A percentile compares a stretch with the other conserved stretches of the same genome.
Conservation (phyloP, 176 grass and related monocot species). For the Oryza glumipatula region DNA sequence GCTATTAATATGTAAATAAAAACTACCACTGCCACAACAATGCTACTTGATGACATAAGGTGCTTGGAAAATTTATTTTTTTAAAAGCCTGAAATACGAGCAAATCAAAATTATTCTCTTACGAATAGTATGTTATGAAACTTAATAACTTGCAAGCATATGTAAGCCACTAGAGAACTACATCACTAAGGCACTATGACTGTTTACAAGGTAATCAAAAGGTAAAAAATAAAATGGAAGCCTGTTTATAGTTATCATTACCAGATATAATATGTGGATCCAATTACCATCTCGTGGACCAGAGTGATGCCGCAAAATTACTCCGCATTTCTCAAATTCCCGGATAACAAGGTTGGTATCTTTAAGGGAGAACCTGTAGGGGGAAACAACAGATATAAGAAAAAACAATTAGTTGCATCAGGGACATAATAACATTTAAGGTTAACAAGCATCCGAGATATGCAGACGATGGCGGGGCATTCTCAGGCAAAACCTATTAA, state of each 20-base stretch:
- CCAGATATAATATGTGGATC: slow-evolving; percentile 96
- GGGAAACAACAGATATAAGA: background rate
- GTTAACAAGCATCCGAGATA: background rate
- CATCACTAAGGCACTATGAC: background rate
- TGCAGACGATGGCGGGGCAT: background rate
- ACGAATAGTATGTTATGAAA: background rate
- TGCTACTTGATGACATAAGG: background rate
- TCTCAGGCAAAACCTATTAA: background rate
- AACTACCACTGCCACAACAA: background rate
- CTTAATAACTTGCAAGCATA: background rate
- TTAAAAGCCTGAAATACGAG: background rate
- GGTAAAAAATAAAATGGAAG: background rate
- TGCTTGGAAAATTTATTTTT: background rate
- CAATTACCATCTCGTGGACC: slow-evolving; percentile 87
- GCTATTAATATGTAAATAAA: background rate
- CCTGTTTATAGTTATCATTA: slow-evolving; percentile 26
- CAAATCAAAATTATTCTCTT: slow-evolving; percentile 4
- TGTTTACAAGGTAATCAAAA: background rate
- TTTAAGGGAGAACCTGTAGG: slow-evolving; percentile 61
- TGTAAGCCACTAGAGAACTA: background rate
- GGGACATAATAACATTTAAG: background rate
- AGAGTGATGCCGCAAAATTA: slow-evolving; percentile 76
- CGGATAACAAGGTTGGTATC: slow-evolving; percentile 79
- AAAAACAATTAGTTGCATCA: slow-evolving; percentile 32
- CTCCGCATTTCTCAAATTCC: slow-evolving; percentile 91